Conservation (phyloP, 2,329 filamentous ascomycete species). For the Colletotrichum lupini region DNA sequence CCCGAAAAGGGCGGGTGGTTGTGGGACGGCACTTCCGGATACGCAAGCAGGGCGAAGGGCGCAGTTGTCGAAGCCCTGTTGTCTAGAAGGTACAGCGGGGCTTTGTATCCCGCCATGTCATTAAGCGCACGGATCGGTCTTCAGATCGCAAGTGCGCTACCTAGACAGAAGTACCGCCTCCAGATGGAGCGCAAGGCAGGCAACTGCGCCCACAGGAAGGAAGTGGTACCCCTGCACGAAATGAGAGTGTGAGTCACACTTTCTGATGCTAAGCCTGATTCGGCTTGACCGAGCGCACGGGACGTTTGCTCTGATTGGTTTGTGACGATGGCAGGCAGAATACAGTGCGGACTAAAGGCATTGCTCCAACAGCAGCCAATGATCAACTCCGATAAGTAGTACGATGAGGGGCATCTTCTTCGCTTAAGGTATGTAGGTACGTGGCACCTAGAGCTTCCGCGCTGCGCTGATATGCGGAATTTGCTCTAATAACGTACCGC, state of each 20-base stretch:
- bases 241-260: constrained; percentile 33
- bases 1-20: not conserved
- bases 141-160: too few species aligned
- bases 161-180: constrained; percentile 7
- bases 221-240: constrained; percentile 2
- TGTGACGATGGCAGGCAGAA: not conserved
- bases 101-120: not conserved
- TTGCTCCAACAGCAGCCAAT: too few species aligned
- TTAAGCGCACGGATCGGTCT: not conserved
- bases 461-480: too few species aligned
- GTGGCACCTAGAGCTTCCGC: too few species aligned
- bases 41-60: not conserved
- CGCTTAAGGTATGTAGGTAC: too few species aligned
- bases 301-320: not conserved
- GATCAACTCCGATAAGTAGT: too few species aligned
- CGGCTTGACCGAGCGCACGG: not conserved
- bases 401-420: too few species aligned
- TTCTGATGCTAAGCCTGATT: not conserved
- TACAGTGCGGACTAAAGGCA: not conserved
- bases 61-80: constrained; percentile 8
- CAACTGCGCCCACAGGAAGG: not conserved
- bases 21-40: not conserved
- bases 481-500: too few species aligned
- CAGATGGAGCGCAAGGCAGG: constrained; percentile 30
- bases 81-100: not conserved